These are phyloP conservation scores for Corylus avellana DNA, from an alignment of 306 rosid genomes.

Conservation along the genomic window DNA sequence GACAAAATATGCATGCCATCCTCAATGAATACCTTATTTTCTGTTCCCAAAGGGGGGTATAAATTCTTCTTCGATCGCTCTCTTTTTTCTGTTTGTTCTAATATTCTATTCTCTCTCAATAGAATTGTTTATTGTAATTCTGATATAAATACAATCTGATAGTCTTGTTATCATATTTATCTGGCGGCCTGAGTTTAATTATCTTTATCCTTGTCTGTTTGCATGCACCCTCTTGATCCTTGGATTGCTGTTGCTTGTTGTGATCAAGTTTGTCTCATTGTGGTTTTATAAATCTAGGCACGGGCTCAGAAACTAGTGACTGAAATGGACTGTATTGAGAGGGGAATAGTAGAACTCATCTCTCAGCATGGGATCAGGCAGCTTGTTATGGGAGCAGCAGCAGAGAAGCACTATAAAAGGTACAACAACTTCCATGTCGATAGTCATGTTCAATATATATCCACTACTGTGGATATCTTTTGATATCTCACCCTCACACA, in stretches of 20 bases:
- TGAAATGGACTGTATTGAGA: conserved; percentile 63
- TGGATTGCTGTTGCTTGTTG: too few species aligned
- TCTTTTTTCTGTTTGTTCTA: background rate
- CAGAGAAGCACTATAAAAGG: conserved; percentile 68
- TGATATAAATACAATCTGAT: too few species aligned
- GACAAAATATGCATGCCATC: conserved; percentile 53
- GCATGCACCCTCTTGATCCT: too few species aligned
- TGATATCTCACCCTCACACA: too few species aligned
- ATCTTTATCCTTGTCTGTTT: too few species aligned
- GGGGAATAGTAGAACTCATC: conserved; percentile 76
- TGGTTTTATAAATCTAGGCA: conserved; percentile 41
- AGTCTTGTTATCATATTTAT: too few species aligned
- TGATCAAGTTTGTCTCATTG: background rate
- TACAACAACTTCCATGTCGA: background rate
- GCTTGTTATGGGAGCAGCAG: conserved; percentile 94
- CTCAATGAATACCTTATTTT: conserved; percentile 54
- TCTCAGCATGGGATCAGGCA: conserved; percentile 44
- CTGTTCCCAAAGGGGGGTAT: conserved; percentile 76
- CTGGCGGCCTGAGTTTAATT: too few species aligned
- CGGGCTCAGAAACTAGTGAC: conserved; percentile 39
- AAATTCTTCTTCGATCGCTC: conserved; percentile 11
- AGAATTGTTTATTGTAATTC: too few species aligned
- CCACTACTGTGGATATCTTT: background rate
- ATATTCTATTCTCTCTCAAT: background rate
- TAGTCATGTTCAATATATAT: background rate